A percentile compares a stretch with the other conserved stretches of the same genome.
These are phyloP conservation scores for Carex kokanica DNA, from an alignment of 176 grass and related monocot genomes.

Conservation along the genomic window DNA sequence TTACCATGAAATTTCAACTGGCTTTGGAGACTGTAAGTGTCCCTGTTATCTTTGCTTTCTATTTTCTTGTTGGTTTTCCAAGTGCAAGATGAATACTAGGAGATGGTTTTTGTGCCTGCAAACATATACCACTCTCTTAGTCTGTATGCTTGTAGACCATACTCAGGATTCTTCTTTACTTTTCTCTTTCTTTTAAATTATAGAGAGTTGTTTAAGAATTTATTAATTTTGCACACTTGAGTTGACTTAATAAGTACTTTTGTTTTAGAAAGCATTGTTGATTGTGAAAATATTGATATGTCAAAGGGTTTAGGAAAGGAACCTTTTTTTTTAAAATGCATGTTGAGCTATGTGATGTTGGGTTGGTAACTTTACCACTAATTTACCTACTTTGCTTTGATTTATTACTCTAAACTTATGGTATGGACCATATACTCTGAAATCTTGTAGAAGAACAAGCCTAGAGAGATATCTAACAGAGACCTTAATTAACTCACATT, in stretches of 20 bases:
- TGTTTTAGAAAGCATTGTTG: neutral
- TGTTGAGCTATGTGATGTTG: neutral
- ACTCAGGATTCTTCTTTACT: neutral
- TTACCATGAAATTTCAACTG: constrained; percentile 76
- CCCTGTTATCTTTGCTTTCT: constrained; percentile 17
- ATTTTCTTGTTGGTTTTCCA: constrained; percentile 20
- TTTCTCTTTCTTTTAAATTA: neutral
- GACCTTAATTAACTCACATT: neutral
- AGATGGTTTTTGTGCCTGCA: constrained; percentile 1
- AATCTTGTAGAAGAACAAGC: neutral
- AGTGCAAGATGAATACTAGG: neutral
- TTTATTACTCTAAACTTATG: neutral
- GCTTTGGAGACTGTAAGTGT: constrained; percentile 93
- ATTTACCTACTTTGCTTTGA: neutral
- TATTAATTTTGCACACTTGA: neutral
- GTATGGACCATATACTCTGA: neutral
- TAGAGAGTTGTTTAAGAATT: constrained; percentile 20
- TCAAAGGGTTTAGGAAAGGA: neutral
- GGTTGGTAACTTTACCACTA: neutral
- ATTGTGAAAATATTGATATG: neutral
- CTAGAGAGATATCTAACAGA: neutral
- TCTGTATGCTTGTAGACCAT: neutral
- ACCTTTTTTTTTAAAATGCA: neutral
- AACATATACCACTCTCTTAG: neutral
- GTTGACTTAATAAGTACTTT: neutral